Evolutionary conservation across 2,329 filamentous ascomycete genomes (phyloP).

Genomic region (Aspergillus glaucus): DNA sequence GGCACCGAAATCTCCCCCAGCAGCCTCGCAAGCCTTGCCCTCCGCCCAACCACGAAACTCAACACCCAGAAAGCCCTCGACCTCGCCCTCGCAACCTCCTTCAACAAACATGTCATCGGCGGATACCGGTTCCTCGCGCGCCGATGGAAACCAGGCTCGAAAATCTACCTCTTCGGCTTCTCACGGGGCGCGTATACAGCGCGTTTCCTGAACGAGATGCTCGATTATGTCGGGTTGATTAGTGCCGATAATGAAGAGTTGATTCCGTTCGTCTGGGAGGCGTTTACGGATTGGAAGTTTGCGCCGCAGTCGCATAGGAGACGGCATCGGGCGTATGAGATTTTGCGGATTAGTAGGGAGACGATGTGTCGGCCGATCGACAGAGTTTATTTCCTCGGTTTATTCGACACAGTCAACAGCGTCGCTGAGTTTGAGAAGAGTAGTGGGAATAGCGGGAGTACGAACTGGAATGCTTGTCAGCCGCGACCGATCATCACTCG

Average conservation of each 20-base stretch:
- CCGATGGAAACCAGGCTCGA: constrained; percentile 9
- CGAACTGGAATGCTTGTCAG: neutral
- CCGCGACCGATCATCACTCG: constrained; percentile 43
- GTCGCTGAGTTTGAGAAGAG: constrained; percentile 15
- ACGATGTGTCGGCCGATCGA: constrained; percentile 14
- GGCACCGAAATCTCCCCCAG: constrained; percentile 11
- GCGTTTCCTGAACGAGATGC: constrained; percentile 18
- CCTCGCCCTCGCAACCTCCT: constrained; percentile 11
- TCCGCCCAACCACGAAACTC: constrained; percentile 8
- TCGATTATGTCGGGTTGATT: constrained; percentile 14
- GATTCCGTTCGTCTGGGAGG: constrained; percentile 14
- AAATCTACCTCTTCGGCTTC: constrained; percentile 20
- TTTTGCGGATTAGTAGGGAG: constrained; percentile 7
- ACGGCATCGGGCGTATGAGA: constrained; percentile 1
- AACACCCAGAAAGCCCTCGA: constrained; percentile 8
- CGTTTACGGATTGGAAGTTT: constrained; percentile 12
- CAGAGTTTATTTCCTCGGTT: constrained; percentile 16
- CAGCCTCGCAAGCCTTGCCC: constrained; percentile 6
- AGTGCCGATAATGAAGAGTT: constrained; percentile 16
- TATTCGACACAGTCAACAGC: constrained; percentile 23
- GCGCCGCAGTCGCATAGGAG: constrained; percentile 4
- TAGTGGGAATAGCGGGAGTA: neutral
- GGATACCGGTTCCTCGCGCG: constrained; percentile 17
- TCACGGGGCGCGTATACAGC: constrained; percentile 20
- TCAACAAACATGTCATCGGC: constrained; percentile 14